Percentiles rank a stretch among this genome's conserved stretches.
These are phyloP conservation scores for Danielia oregonensis DNA, from an alignment of 805 yeast genomes.

Conservation along the genomic window DNA sequence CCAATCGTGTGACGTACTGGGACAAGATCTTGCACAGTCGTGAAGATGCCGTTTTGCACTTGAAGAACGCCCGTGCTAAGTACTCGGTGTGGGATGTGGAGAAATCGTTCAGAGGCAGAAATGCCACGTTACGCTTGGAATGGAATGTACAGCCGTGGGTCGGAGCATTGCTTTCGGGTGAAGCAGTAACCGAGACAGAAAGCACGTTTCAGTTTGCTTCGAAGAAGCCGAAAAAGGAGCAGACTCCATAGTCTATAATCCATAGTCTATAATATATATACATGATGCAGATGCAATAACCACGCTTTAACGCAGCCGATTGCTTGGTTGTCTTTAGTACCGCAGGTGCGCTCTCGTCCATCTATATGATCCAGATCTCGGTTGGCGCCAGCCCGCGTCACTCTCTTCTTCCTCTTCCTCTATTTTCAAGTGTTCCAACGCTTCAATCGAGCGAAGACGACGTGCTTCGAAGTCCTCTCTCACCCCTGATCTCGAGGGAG, in stretches of 20 bases:
- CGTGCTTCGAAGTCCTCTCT: constrained; percentile 18
- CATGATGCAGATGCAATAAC: too few species aligned
- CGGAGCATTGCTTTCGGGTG: constrained; percentile 75
- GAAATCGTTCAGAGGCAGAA: constrained; percentile 54
- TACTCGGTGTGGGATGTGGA: constrained; percentile 87
- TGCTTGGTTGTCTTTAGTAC: too few species aligned
- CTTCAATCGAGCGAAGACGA: constrained; percentile 21
- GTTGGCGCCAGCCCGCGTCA: too few species aligned
- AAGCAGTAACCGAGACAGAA: constrained; percentile 25
- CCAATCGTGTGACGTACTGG: constrained; percentile 82
- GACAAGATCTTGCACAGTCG: constrained; percentile 67
- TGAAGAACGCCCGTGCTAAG: constrained; percentile 58
- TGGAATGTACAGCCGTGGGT: constrained; percentile 94
- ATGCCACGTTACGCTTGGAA: constrained; percentile 66
- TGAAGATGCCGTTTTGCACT: constrained; percentile 54
- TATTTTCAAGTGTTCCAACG: constrained; percentile 16
- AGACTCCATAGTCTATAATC: not conserved
- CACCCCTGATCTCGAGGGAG: too few species aligned
- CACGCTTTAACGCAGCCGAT: too few species aligned
- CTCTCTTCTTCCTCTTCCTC: too few species aligned
- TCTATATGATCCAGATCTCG: too few species aligned
- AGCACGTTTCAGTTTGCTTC: constrained; percentile 29
- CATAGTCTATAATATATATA: not conserved
- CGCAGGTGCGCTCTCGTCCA: too few species aligned
- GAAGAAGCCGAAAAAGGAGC: constrained; percentile 12